These are phyloP conservation scores for Dothistroma pini DNA, from an alignment of 2,329 filamentous ascomycete genomes.

Conservation along the genomic window DNA sequence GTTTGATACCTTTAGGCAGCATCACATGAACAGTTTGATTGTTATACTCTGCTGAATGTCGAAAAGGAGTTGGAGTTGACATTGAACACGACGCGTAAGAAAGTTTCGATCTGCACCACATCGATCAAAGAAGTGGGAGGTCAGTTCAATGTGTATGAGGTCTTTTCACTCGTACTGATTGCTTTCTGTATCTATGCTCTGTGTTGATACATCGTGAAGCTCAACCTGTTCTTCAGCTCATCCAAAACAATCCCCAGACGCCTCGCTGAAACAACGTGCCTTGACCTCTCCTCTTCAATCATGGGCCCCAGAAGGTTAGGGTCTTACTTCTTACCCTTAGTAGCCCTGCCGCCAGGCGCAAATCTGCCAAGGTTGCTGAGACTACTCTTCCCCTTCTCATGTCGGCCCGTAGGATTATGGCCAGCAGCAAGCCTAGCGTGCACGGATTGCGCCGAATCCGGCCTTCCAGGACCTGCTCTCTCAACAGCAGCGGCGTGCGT, in stretches of 20 bases:
- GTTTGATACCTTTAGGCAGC: too few species aligned
- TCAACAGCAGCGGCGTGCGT: slow-evolving; percentile 4
- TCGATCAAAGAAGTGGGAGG: too few species aligned
- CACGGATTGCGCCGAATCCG: slow-evolving; percentile 1
- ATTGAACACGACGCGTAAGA: neutral
- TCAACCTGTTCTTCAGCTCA: neutral
- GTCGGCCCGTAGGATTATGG: slow-evolving; percentile 11
- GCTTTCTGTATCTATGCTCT: slow-evolving; percentile 1
- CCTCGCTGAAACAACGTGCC: neutral
- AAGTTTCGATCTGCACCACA: too few species aligned
- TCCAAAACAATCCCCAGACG: neutral
- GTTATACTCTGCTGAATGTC: neutral
- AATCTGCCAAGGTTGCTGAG: slow-evolving; percentile 45
- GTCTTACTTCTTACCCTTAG: slow-evolving; percentile 30
- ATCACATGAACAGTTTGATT: neutral
- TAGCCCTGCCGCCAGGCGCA: slow-evolving; percentile 40
- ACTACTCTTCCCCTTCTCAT: slow-evolving; percentile 37
- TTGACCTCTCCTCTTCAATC: neutral
- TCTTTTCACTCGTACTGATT: neutral
- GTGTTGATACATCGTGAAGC: neutral
- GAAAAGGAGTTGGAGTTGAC: neutral
- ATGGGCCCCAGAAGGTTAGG: neutral
- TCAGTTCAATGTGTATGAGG: too few species aligned
- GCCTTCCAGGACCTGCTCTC: slow-evolving; percentile 13
- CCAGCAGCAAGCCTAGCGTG: slow-evolving; percentile 15